These are phyloP conservation scores for Furcasterigmium furcatum DNA, from an alignment of 2,329 filamentous ascomycete species.

Conservation along the genomic window DNA sequence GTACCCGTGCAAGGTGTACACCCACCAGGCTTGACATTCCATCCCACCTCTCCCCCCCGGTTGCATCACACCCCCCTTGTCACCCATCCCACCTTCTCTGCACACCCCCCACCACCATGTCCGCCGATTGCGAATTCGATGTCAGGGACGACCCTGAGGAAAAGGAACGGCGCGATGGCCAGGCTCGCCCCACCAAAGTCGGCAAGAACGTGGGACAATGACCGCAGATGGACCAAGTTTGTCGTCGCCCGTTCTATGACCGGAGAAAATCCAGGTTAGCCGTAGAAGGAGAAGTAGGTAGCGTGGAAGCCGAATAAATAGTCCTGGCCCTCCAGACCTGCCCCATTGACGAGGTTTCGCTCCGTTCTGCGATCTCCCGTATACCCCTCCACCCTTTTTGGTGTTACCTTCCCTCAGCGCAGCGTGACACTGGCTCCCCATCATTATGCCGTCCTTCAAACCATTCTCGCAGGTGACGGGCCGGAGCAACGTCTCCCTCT, in stretches of 20 bases:
- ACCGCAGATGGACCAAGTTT: constrained; percentile 1
- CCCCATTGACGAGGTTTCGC: background rate
- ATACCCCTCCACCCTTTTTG: background rate
- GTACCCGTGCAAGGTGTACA: too few relatives aligned
- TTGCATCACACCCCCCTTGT: background rate
- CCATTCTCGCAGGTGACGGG: constrained; percentile 50
- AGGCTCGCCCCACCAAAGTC: background rate
- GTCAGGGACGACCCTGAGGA: background rate
- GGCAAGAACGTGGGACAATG: background rate
- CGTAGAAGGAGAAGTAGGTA: background rate
- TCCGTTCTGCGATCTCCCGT: constrained; percentile 1
- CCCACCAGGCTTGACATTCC: too few relatives aligned
- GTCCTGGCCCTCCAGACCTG: background rate
- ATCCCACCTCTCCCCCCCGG: too few relatives aligned
- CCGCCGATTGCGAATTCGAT: background rate
- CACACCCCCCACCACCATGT: background rate
- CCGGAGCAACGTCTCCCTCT: constrained; percentile 49
- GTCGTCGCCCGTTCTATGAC: background rate
- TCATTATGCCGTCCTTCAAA: constrained; percentile 53
- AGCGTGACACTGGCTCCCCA: constrained; percentile 2
- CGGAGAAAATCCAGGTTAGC: background rate
- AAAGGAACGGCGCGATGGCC: background rate
- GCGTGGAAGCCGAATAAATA: constrained; percentile 3
- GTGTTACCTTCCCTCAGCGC: background rate
- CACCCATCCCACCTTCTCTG: background rate